Percentiles rank a stretch among this genome's conserved stretches.
Evolutionary conservation across 352 stramenopile species (phyloP).

Genomic region (Globisporangium perplexum): DNA sequence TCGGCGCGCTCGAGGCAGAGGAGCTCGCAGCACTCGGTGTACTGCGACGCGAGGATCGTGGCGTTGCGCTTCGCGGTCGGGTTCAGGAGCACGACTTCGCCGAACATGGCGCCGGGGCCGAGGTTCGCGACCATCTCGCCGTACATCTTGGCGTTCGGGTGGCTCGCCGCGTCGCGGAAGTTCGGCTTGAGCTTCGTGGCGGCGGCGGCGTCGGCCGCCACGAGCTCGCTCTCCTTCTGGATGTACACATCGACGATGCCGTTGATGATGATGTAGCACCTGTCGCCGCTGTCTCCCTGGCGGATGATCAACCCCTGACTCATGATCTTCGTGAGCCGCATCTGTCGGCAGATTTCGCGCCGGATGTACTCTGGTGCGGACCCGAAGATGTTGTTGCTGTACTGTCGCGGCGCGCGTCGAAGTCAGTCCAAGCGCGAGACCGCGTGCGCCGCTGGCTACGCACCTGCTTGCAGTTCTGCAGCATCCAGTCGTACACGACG

Average conservation of each 20-base stretch:
- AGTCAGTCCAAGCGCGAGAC: not conserved
- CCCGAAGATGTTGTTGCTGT: conserved; percentile 81
- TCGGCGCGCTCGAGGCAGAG: conserved; percentile 69
- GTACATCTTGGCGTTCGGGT: conserved; percentile 24
- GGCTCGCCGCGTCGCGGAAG: not conserved
- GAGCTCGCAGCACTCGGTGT: conserved; percentile 50
- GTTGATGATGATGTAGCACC: conserved; percentile 77
- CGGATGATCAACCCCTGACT: conserved; percentile 55
- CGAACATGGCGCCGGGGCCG: conserved; percentile 67
- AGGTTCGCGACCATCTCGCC: conserved; percentile 58
- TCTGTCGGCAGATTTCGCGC: conserved; percentile 72
- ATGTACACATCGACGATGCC: conserved; percentile 69
- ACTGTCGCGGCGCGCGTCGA: conserved; percentile 13
- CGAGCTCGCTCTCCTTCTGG: conserved; percentile 41
- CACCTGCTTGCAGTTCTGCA: conserved; percentile 71
- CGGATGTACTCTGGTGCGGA: conserved; percentile 70
- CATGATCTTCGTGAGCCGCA: conserved; percentile 57
- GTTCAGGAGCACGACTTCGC: conserved; percentile 69
- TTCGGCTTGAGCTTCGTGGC: conserved; percentile 8
- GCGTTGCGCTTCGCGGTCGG: conserved; percentile 55
- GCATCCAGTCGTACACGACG: conserved; percentile 74
- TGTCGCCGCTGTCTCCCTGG: conserved; percentile 63
- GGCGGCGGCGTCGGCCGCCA: not conserved
- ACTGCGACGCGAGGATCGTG: conserved; percentile 67
- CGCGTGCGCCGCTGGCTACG: no score